These are phyloP conservation scores for Penicillium palitans DNA, from an alignment of 2,329 filamentous ascomycete genomes.

Conservation along the genomic window DNA sequence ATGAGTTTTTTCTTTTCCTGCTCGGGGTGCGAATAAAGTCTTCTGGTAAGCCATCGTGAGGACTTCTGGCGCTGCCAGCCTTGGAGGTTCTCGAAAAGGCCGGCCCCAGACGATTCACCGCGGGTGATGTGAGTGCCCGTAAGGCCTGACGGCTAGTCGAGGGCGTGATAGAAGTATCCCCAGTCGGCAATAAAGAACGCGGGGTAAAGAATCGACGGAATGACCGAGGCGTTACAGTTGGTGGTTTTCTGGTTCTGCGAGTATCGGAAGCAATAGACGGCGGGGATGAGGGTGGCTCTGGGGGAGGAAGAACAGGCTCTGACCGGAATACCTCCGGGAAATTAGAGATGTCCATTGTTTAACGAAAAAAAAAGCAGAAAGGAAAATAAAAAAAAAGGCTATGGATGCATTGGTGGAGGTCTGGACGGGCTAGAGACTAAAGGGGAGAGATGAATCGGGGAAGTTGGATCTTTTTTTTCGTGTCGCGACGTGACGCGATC, in stretches of 20 bases:
- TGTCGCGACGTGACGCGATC: constrained; percentile 31
- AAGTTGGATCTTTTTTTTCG: constrained; percentile 22
- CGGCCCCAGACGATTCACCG: constrained; percentile 45
- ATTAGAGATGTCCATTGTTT: constrained; percentile 35
- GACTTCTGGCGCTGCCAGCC: constrained; percentile 29
- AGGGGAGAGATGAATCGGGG: constrained; percentile 25
- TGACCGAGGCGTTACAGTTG: constrained; percentile 53
- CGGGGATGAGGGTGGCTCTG: constrained; percentile 45
- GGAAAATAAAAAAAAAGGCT: constrained; percentile 7
- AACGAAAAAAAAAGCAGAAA: constrained; percentile 17
- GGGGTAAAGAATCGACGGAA: constrained; percentile 55
- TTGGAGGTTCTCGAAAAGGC: constrained; percentile 44
- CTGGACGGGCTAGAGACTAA: constrained; percentile 17
- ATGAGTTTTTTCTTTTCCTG: constrained; percentile 49
- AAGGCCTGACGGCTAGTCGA: constrained; percentile 48
- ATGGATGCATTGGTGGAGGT: constrained; percentile 14
- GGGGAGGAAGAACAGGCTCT: constrained; percentile 35
- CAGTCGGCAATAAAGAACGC: constrained; percentile 41
- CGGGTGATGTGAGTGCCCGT: constrained; percentile 45
- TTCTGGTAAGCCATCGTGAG: constrained; percentile 29
- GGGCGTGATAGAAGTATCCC: constrained; percentile 35
- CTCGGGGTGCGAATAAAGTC: constrained; percentile 42
- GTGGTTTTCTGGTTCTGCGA: constrained; percentile 46
- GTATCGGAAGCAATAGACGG: constrained; percentile 44
- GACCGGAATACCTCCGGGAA: constrained; percentile 38